Conservation (phyloP, 768 basidiomycete species). For the Calocybe gangraenosa region DNA sequence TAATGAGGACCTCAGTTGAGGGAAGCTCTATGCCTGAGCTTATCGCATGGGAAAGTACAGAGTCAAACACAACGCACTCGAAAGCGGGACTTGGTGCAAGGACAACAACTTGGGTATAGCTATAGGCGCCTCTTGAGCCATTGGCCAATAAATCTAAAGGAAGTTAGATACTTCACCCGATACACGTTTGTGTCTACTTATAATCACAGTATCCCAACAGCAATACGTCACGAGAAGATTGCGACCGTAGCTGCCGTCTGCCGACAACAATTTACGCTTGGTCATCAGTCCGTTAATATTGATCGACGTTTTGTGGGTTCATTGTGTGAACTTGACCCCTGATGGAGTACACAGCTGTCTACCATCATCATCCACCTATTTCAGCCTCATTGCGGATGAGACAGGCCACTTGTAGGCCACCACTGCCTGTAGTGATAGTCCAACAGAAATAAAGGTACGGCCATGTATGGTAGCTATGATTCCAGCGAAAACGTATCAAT, state of each 20-base stretch:
- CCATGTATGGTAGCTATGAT: no score
- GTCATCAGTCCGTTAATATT: background rate
- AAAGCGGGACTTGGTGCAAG: background rate
- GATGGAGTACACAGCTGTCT: no score
- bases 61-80: background rate
- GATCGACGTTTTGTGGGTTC: background rate
- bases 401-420: no score
- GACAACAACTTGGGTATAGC: background rate
- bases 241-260: background rate
- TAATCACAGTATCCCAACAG: background rate
- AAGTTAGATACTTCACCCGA: background rate
- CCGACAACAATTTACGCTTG: background rate
- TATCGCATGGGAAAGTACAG: no score
- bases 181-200: background rate
- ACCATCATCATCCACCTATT: no score
- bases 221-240: background rate
- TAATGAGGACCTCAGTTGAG: conserved; percentile 38
- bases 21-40: conserved; percentile 40
- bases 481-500: no score
- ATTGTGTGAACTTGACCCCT: background rate
- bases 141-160: background rate
- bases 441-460: no score
- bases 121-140: background rate
- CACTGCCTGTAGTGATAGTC: no score
- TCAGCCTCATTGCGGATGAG: no score